Evolutionary conservation across 306 rosid species (phyloP).

Genomic region (Carpinus viminea): DNA sequence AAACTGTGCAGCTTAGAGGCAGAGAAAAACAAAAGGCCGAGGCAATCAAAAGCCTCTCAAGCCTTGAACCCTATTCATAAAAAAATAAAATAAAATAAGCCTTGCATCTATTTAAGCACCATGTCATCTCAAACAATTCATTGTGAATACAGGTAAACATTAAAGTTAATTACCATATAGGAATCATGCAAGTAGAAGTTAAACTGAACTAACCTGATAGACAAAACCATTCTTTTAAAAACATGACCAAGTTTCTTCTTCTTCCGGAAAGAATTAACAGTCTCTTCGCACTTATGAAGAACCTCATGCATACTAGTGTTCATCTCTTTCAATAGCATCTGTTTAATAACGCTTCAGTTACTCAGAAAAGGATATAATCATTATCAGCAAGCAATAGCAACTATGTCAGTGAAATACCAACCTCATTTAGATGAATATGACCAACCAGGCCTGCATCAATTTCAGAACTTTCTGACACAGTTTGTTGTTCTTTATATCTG

Average conservation of each 20-base stretch:
- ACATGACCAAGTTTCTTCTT: conserved; percentile 49
- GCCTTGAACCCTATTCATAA: background rate
- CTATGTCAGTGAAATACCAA: conserved; percentile 25
- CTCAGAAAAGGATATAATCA: conserved; percentile 8
- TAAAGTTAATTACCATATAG: conserved; percentile 13
- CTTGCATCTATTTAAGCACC: background rate
- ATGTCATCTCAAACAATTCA: background rate
- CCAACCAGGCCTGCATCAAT: conserved; percentile 83
- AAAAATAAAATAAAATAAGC: background rate
- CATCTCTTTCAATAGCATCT: conserved; percentile 58
- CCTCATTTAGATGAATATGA: conserved; percentile 82
- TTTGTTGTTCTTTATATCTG: conserved; percentile 60
- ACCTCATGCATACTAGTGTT: conserved; percentile 51
- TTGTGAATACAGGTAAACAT: conserved; percentile 6
- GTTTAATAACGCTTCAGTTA: conserved; percentile 35
- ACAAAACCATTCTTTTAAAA: conserved; percentile 47
- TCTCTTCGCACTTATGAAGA: conserved; percentile 59
- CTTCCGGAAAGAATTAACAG: conserved; percentile 47
- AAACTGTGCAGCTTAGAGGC: background rate
- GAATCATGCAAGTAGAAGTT: conserved; percentile 2
- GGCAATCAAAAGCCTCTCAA: background rate
- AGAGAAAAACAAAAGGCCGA: background rate
- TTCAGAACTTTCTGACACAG: conserved; percentile 31
- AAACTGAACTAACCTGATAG: conserved; percentile 55
- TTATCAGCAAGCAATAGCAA: conserved; percentile 17